Conservation (phyloP, 257 asterid genomes). For the Solanum appendiculatum region DNA sequence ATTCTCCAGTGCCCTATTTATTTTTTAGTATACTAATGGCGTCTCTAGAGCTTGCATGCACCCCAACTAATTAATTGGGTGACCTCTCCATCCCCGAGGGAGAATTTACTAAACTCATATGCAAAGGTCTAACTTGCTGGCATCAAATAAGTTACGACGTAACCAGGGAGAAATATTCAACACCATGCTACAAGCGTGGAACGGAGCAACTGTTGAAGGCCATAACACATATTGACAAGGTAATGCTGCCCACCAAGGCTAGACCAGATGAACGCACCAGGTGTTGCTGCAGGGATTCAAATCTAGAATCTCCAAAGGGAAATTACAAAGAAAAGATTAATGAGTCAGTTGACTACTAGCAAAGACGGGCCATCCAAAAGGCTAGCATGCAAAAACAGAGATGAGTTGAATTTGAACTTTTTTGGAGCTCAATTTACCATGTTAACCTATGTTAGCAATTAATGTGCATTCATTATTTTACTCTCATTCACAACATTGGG, state of each 20-base stretch:
- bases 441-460: neutral
- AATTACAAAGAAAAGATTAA: too few relatives aligned
- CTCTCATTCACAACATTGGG: slow-evolving; percentile 6
- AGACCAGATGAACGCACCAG: too few relatives aligned
- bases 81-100: neutral
- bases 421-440: neutral
- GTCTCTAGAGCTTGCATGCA: neutral
- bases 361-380: neutral
- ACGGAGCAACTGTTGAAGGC: too few relatives aligned
- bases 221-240: neutral
- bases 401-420: neutral
- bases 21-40: neutral
- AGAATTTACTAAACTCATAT: too few relatives aligned
- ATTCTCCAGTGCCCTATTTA: neutral
- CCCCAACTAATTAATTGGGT: neutral
- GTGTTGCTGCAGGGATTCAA: too few relatives aligned
- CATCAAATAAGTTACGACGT: too few relatives aligned
- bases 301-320: too few relatives aligned
- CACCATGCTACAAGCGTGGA: too few relatives aligned
- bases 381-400: neutral
- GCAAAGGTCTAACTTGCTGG: too few relatives aligned
- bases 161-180: too few relatives aligned
- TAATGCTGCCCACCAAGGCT: too few relatives aligned
- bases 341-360: too few relatives aligned
- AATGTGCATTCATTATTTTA: neutral